Percentiles rank a stretch among this genome's conserved stretches.
Evolutionary conservation across 1,139 yeast genomes (phyloP).

Genomic region (Yamadazyma jaroonii): DNA sequence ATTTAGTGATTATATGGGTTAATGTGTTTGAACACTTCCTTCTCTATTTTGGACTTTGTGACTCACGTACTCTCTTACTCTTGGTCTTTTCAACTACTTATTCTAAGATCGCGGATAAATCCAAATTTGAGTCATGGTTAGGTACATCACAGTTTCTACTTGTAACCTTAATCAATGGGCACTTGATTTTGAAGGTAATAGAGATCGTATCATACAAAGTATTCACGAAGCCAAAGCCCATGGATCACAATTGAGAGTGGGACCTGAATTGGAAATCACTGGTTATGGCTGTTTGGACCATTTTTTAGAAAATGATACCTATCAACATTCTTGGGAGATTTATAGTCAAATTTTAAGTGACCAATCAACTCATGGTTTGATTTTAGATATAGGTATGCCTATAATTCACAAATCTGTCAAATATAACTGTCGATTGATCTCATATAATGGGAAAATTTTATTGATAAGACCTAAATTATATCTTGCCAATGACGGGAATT

Average conservation of each 20-base stretch:
- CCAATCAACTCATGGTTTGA: constrained; percentile 66
- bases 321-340: constrained; percentile 92
- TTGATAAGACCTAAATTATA: constrained; percentile 89
- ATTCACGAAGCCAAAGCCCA: constrained; percentile 69
- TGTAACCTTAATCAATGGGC: constrained; percentile 97
- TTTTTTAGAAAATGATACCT: constrained; percentile 85
- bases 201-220: constrained; percentile 83
- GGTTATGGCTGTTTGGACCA: constrained; percentile 98
- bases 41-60: neutral
- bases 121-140: constrained; percentile 38
- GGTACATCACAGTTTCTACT: constrained; percentile 56
- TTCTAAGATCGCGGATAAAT: neutral
- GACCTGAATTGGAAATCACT: constrained; percentile 93
- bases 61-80: no score
- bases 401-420: constrained; percentile 81
- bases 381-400: constrained; percentile 94
- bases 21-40: neutral
- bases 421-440: constrained; percentile 86
- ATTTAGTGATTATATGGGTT: constrained; percentile 1
- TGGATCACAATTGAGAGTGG: constrained; percentile 85
- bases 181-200: constrained; percentile 93
- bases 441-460: constrained; percentile 73
- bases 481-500: constrained; percentile 96
- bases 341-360: constrained; percentile 70
- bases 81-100: no score